Evolutionary conservation across 2,329 filamentous ascomycete genomes (phyloP).

Genomic region (Aspergillus puulaauensis): DNA sequence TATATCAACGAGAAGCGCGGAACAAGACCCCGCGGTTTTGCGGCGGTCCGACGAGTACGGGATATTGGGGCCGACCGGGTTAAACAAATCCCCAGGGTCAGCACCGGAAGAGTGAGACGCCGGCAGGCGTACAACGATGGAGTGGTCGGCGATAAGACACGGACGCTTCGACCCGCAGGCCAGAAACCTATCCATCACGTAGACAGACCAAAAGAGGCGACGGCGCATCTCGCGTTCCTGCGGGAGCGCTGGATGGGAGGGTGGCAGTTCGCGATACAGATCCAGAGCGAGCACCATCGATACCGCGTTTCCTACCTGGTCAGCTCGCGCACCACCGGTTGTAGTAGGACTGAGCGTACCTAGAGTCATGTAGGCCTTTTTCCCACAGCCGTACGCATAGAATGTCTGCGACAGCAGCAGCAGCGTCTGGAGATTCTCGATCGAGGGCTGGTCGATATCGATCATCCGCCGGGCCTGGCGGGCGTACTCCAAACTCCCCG

Average conservation of each 20-base stretch:
- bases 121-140: conserved; percentile 71
- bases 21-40: conserved; percentile 73
- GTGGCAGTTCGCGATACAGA: conserved; percentile 74
- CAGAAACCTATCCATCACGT: conserved; percentile 80
- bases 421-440: conserved; percentile 74
- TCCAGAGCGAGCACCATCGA: conserved; percentile 83
- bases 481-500: conserved; percentile 71
- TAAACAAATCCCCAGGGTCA: conserved; percentile 75
- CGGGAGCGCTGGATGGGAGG: conserved; percentile 58
- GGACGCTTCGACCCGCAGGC: conserved; percentile 79
- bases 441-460: conserved; percentile 76
- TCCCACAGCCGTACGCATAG: conserved; percentile 74
- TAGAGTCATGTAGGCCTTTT: conserved; percentile 83
- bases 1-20: conserved; percentile 81
- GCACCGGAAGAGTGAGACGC: conserved; percentile 61
- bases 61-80: conserved; percentile 73
- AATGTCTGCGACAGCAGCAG: conserved; percentile 74
- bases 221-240: conserved; percentile 74
- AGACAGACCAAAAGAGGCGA: conserved; percentile 86
- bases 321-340: neutral
- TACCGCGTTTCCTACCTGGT: conserved; percentile 63
- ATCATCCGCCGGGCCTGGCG: conserved; percentile 67
- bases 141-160: conserved; percentile 75
- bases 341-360: conserved; percentile 48
- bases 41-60: conserved; percentile 71